phyloP scores from a whole-genome alignment of 2,329 filamentous ascomycete genomes.

The Cladophialophora chaetospira region DNA sequence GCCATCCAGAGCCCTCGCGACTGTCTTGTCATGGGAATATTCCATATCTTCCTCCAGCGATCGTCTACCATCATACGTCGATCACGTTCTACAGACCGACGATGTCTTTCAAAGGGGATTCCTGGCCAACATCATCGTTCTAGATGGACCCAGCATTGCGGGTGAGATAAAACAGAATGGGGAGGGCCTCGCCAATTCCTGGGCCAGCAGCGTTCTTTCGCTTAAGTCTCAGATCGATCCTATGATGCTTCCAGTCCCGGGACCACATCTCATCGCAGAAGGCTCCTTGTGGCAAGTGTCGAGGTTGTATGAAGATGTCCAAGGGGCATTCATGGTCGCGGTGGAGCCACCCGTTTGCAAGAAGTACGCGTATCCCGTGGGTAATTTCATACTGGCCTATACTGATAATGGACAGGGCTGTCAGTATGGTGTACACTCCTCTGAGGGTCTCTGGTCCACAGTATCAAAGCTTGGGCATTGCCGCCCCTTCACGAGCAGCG shows the following conservation, averaged over 20 bases:
- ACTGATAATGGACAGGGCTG: background rate
- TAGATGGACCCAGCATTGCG: background rate
- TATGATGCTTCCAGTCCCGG: background rate
- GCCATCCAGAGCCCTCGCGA: background rate
- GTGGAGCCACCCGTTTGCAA: background rate
- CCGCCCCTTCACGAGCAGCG: background rate
- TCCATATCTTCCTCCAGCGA: background rate
- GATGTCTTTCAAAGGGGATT: background rate
- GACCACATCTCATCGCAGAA: background rate
- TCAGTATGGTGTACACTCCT: background rate
- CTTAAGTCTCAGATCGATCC: no score
- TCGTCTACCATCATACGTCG: background rate
- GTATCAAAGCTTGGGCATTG: background rate
- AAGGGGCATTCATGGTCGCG: background rate
- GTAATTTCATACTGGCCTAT: background rate
- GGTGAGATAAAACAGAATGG: background rate
- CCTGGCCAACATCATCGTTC: background rate
- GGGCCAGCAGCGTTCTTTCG: background rate
- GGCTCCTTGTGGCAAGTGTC: background rate
- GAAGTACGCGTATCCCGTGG: background rate
- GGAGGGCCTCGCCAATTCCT: background rate
- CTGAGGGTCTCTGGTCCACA: background rate
- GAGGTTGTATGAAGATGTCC: background rate
- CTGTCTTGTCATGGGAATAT: background rate
- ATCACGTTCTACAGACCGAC: background rate